A percentile compares a stretch with the other conserved stretches of the same genome.
phyloP scores from a whole-genome alignment of 306 rosid species.

The Cucumis hystrix region DNA sequence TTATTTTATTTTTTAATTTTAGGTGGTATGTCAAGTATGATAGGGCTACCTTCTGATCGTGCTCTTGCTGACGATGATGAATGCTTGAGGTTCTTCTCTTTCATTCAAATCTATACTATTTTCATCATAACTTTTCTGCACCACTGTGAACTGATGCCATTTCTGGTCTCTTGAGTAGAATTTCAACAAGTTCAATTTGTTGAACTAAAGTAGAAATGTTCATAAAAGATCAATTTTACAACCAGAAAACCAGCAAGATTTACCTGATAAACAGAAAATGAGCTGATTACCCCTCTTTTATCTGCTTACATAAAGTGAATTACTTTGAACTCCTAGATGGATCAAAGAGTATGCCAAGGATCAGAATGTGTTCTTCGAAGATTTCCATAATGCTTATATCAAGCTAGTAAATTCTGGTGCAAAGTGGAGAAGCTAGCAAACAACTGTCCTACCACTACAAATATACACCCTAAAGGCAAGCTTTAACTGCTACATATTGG shows the following conservation, averaged over 20 bases:
- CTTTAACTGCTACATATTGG: neutral
- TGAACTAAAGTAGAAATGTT: neutral
- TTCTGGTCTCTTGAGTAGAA: neutral
- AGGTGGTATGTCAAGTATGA: conserved; percentile 79
- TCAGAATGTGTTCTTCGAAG: conserved; percentile 66
- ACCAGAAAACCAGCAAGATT: neutral
- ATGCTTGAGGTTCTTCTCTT: conserved; percentile 58
- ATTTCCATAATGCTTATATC: conserved; percentile 62
- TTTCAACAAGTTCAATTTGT: neutral
- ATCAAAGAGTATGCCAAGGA: conserved; percentile 56
- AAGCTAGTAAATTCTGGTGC: conserved; percentile 89
- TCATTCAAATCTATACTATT: neutral
- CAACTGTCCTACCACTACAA: neutral
- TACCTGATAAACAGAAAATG: neutral
- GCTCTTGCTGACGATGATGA: conserved; percentile 77
- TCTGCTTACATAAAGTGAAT: conserved; percentile 13
- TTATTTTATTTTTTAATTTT: conserved; percentile 13
- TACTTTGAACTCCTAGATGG: conserved; percentile 50
- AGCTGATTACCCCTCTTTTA: neutral
- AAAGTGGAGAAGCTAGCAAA: conserved; percentile 41
- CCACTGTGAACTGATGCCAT: neutral
- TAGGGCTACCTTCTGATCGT: conserved; percentile 93
- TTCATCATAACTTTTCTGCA: neutral
- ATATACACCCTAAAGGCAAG: conserved; percentile 6
- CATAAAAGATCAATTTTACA: neutral